These are phyloP conservation scores for Hypoxylon fuscum DNA, from an alignment of 495 filamentous ascomycete genomes.

Conservation along the genomic window DNA sequence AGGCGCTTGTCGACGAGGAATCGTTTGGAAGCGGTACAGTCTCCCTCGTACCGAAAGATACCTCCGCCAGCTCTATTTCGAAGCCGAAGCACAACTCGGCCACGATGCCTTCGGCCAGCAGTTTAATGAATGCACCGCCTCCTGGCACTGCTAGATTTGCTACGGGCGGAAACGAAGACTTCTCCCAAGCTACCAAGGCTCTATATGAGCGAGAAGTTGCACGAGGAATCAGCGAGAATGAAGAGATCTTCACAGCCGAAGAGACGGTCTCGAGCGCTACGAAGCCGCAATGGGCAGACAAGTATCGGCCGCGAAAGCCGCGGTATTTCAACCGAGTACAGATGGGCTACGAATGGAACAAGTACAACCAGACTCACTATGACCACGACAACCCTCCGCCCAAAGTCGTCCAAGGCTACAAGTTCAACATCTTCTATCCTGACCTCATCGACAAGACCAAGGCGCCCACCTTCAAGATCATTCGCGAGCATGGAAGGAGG, in stretches of 20 bases:
- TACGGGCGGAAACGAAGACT: slow-evolving; percentile 79
- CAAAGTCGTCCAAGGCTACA: slow-evolving; percentile 98
- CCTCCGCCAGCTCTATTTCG: slow-evolving; percentile 29
- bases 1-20: slow-evolving; percentile 52
- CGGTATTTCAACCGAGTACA: slow-evolving; percentile 98
- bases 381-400: slow-evolving; percentile 98
- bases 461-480: slow-evolving; percentile 93
- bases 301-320: slow-evolving; percentile 92
- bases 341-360: slow-evolving; percentile 99
- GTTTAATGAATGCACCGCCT: slow-evolving; percentile 56
- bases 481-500: slow-evolving; percentile 88
- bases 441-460: slow-evolving; percentile 97
- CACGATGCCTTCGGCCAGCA: slow-evolving; percentile 17
- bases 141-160: slow-evolving; percentile 77
- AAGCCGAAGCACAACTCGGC: slow-evolving; percentile 15
- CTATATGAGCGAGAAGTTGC: slow-evolving; percentile 94
- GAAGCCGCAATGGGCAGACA: slow-evolving; percentile 84
- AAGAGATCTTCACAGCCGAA: slow-evolving; percentile 95
- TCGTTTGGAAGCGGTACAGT: slow-evolving; percentile 29
- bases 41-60: slow-evolving; percentile 32
- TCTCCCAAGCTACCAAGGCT: slow-evolving; percentile 89
- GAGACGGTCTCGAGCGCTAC: slow-evolving; percentile 73
- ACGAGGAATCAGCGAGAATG: slow-evolving; percentile 88
- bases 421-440: slow-evolving; percentile 99
- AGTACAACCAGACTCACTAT: slow-evolving; percentile 99